Conservation (phyloP, 2,329 filamentous ascomycete genomes). For the Chaetomiaceae sp. region DNA sequence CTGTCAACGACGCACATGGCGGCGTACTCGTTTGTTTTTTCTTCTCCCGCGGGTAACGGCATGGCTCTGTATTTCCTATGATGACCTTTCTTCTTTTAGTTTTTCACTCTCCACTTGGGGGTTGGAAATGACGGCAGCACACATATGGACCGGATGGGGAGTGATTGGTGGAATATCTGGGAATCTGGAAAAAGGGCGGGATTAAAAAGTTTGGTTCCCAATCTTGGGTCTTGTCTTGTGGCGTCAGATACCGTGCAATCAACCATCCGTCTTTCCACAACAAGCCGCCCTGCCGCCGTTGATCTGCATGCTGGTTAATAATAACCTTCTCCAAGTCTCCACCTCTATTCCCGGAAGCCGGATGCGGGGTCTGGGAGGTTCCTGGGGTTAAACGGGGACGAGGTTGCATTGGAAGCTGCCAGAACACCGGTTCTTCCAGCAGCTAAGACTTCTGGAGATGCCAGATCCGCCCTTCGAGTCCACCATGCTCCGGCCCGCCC, state of each 20-base stretch:
- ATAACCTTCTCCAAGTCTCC: background rate
- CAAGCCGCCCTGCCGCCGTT: background rate
- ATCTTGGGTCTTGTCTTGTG: background rate
- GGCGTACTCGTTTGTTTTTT: too few relatives aligned
- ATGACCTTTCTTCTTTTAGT: background rate
- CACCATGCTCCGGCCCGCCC: background rate
- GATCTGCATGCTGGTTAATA: slow-evolving; percentile 4
- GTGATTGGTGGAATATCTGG: slow-evolving; percentile 1
- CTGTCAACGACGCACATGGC: too few relatives aligned
- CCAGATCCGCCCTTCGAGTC: slow-evolving; percentile 5
- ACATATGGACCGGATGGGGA: background rate
- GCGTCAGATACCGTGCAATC: background rate
- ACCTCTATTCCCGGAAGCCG: slow-evolving; percentile 7
- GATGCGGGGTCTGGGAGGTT: slow-evolving; percentile 14
- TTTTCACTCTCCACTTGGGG: background rate
- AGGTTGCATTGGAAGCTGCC: slow-evolving; percentile 14
- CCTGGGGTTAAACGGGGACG: background rate
- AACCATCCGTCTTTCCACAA: background rate
- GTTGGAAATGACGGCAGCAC: background rate
- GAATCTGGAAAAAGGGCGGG: background rate
- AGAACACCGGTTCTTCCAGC: slow-evolving; percentile 11
- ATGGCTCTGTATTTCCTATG: too few relatives aligned
- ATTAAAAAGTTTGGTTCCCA: background rate
- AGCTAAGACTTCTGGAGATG: slow-evolving; percentile 16
- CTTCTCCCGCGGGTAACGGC: too few relatives aligned